These are phyloP conservation scores for Favolaschia claudopus DNA, from an alignment of 768 basidiomycete species.

Conservation along the genomic window DNA sequence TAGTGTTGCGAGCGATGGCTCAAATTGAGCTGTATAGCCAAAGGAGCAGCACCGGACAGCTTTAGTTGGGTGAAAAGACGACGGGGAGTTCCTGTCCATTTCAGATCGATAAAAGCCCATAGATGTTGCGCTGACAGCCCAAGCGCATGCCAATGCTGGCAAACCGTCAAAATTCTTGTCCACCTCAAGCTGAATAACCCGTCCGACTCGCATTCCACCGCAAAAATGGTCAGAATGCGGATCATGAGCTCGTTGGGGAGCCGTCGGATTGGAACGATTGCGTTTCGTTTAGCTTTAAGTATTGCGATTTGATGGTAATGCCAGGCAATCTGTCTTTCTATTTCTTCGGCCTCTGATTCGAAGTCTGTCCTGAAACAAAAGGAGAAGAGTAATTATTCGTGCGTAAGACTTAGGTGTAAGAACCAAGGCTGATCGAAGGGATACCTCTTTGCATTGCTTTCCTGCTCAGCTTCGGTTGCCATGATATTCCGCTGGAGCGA, in stretches of 20 bases:
- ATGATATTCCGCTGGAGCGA: too few species aligned
- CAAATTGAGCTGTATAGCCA: too few species aligned
- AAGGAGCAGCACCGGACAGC: too few species aligned
- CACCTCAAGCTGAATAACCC: background rate
- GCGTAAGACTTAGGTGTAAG: too few species aligned
- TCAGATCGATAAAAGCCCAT: background rate
- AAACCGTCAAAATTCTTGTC: background rate
- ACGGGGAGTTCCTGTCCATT: too few species aligned
- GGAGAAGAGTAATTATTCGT: too few species aligned
- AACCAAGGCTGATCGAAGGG: too few species aligned
- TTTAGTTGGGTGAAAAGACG: too few species aligned
- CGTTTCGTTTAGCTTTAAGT: constrained; percentile 1
- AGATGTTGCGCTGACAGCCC: background rate
- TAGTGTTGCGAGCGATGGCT: too few species aligned
- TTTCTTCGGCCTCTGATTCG: background rate
- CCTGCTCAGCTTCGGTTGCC: too few species aligned
- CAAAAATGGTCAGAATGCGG: background rate
- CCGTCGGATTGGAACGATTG: background rate
- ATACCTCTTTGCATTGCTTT: too few species aligned
- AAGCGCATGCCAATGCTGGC: background rate
- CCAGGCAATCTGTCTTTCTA: background rate
- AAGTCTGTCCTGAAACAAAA: too few species aligned
- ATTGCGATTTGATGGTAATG: background rate
- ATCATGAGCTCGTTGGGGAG: constrained; percentile 3
- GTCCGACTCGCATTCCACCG: constrained; percentile 1